A percentile compares a stretch with the other conserved stretches of the same genome.
phyloP scores from a whole-genome alignment of 495 filamentous ascomycete genomes.

The Sphaerosporella brunnea region DNA sequence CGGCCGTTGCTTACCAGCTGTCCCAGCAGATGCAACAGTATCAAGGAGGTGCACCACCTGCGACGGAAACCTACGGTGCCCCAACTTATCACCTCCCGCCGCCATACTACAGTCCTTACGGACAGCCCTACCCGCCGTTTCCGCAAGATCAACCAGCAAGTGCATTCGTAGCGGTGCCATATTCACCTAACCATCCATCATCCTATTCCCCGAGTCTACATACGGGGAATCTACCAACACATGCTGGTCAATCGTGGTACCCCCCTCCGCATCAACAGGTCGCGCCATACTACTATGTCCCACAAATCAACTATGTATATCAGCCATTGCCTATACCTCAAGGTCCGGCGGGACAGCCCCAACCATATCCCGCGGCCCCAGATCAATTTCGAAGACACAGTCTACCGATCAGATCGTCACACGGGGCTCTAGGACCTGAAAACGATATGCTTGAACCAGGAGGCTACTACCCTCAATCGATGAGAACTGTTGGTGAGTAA shows the following conservation, averaged over 20 bases:
- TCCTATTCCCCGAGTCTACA: neutral
- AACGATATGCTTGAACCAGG: neutral
- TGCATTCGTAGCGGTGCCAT: constrained; percentile 6
- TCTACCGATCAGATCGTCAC: neutral
- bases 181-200: constrained; percentile 11
- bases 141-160: constrained; percentile 8
- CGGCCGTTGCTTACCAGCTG: constrained; percentile 14
- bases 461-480: neutral
- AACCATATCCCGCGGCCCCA: neutral
- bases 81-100: constrained; percentile 5
- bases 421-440: neutral
- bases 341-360: neutral
- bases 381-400: neutral
- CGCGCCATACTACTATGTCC: neutral
- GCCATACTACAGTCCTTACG: constrained; percentile 14
- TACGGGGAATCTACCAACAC: neutral
- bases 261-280: neutral
- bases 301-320: neutral
- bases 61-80: constrained; percentile 7
- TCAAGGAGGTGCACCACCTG: constrained; percentile 3
- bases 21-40: constrained; percentile 16
- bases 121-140: constrained; percentile 16
- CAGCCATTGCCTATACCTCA: neutral
- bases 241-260: neutral
- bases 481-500: neutral